Percentiles rank a stretch among this genome's conserved stretches.
Evolutionary conservation across 2,329 filamentous ascomycete species (phyloP).

Genomic region (Talaromyces sp.): DNA sequence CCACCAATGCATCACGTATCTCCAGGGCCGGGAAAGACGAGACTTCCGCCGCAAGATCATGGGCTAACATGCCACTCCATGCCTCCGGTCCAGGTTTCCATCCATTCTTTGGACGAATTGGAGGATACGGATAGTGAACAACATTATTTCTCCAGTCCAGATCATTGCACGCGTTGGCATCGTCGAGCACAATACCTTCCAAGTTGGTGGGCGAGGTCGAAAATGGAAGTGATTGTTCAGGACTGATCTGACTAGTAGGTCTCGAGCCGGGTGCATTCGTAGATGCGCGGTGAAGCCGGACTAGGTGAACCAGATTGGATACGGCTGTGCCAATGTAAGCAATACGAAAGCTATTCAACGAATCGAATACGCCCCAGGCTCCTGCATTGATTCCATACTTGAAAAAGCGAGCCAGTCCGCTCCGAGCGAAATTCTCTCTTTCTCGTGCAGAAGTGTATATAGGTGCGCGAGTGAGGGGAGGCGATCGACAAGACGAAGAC

Average conservation of each 20-base stretch:
- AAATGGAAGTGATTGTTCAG: neutral
- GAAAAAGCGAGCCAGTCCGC: slow-evolving; percentile 6
- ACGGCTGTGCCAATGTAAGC: slow-evolving; percentile 12
- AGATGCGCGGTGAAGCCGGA: slow-evolving; percentile 8
- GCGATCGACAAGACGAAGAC: neutral
- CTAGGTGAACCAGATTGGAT: slow-evolving; percentile 15
- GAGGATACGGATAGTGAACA: slow-evolving; percentile 11
- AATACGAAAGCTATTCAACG: slow-evolving; percentile 13
- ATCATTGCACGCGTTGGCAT: neutral
- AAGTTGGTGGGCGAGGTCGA: neutral
- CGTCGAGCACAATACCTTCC: neutral
- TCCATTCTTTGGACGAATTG: slow-evolving; percentile 8
- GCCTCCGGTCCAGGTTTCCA: slow-evolving; percentile 12
- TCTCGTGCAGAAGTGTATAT: neutral
- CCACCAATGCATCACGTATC: slow-evolving; percentile 28
- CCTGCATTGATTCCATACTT: slow-evolving; percentile 6
- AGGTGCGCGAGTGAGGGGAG: neutral
- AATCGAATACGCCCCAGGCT: slow-evolving; percentile 5
- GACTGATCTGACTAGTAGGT: neutral
- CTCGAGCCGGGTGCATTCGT: neutral
- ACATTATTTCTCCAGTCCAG: neutral
- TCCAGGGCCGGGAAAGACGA: slow-evolving; percentile 1
- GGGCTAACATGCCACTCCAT: neutral
- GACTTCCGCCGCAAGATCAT: slow-evolving; percentile 1
- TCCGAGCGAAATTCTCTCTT: neutral